Conservation (phyloP, 2,329 filamentous ascomycete genomes). For the Talaromyces sp. region DNA sequence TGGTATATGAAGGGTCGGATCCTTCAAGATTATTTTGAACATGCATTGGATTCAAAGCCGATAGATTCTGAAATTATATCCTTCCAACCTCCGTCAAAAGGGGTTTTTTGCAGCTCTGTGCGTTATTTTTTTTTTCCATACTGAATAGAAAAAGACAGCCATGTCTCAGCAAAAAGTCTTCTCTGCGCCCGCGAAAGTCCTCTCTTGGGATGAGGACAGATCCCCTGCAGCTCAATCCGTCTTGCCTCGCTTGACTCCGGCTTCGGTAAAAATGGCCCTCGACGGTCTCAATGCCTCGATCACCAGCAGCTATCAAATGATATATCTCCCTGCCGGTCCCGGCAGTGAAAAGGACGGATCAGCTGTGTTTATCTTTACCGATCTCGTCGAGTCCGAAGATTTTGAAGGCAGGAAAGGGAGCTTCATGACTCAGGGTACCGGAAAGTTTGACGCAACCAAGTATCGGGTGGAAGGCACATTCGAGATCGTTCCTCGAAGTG, state of each 20-base stretch:
- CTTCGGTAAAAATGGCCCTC: conserved; percentile 11
- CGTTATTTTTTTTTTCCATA: too few relatives aligned
- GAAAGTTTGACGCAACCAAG: neutral
- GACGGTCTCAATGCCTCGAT: neutral
- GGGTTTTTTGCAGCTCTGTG: neutral
- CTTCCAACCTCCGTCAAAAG: neutral
- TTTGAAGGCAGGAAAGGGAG: neutral
- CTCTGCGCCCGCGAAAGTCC: neutral
- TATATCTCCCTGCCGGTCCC: conserved; percentile 11
- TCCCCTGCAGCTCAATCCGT: neutral
- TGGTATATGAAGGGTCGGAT: too few relatives aligned
- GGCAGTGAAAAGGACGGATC: conserved; percentile 3
- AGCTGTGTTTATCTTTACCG: neutral
- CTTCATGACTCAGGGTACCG: neutral
- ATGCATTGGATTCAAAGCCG: too few relatives aligned
- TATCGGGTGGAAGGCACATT: neutral
- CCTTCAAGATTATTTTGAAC: too few relatives aligned
- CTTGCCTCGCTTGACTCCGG: conserved; percentile 12
- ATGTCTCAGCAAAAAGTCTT: neutral
- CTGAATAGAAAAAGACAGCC: neutral
- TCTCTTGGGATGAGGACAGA: neutral
- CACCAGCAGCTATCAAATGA: conserved; percentile 15
- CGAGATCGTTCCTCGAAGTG: neutral
- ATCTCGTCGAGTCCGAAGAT: neutral
- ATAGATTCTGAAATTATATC: too few relatives aligned